Conservation (phyloP, 2,329 filamentous ascomycete genomes). For the Aspergillus pseudoviridinutans region DNA sequence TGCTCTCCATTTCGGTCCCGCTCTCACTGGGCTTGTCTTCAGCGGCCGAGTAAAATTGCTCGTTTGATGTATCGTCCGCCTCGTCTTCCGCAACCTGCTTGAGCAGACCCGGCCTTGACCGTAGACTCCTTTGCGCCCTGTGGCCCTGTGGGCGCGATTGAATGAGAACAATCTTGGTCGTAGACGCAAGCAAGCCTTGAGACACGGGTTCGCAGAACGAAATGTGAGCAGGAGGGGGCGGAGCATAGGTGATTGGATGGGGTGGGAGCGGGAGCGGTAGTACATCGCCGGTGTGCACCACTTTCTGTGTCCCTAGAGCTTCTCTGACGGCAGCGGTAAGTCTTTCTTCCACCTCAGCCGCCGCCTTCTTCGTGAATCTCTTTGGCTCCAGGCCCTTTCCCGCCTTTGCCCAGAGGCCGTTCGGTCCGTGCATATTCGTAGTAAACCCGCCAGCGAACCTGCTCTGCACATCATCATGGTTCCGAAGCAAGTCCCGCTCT, state of each 20-base stretch:
- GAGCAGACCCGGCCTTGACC: slow-evolving; percentile 49
- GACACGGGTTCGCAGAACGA: slow-evolving; percentile 91
- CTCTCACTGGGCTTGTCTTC: slow-evolving; percentile 61
- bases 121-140: slow-evolving; percentile 41
- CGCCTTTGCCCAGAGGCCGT: slow-evolving; percentile 37
- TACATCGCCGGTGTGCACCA: slow-evolving; percentile 81
- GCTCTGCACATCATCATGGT: slow-evolving; percentile 76
- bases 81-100: slow-evolving; percentile 57
- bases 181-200: slow-evolving; percentile 73
- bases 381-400: slow-evolving; percentile 29
- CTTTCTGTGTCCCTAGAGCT: slow-evolving; percentile 65
- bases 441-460: slow-evolving; percentile 69
- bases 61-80: slow-evolving; percentile 79
- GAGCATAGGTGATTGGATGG: slow-evolving; percentile 81
- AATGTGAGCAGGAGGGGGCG: slow-evolving; percentile 79
- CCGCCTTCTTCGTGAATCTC: slow-evolving; percentile 32
- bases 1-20: slow-evolving; percentile 48
- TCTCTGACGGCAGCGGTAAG: slow-evolving; percentile 66
- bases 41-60: slow-evolving; percentile 88
- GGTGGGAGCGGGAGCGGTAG: slow-evolving; percentile 71
- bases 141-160: slow-evolving; percentile 47
- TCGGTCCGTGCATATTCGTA: slow-evolving; percentile 29
- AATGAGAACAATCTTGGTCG: slow-evolving; percentile 76
- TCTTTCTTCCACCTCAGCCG: slow-evolving; percentile 50
- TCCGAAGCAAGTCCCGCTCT: slow-evolving; percentile 73